Evolutionary conservation across 1,284 basidiomycete species (phyloP).

Genomic region (Schizophyllum commune): DNA sequence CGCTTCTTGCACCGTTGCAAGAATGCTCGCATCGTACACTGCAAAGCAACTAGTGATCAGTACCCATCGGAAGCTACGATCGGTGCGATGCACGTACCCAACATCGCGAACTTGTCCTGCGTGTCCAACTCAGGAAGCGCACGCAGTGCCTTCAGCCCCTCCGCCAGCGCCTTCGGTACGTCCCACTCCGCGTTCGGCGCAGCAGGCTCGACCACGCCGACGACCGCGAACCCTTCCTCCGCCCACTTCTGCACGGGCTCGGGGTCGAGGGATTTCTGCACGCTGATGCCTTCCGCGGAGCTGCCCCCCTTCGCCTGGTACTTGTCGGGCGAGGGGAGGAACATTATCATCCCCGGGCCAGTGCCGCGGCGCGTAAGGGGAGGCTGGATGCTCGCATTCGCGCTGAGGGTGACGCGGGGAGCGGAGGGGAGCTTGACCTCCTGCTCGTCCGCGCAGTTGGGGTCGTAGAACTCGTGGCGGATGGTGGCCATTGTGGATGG

Average conservation of each 20-base stretch:
- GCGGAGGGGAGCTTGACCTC: constrained; percentile 31
- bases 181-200: constrained; percentile 11
- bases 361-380: constrained; percentile 36
- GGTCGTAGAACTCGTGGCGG: constrained; percentile 23
- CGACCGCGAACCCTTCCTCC: constrained; percentile 40
- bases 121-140: constrained; percentile 27
- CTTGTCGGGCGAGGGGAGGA: constrained; percentile 23
- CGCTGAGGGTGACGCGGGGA: constrained; percentile 21
- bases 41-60: background rate
- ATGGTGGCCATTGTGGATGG: background rate
- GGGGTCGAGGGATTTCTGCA: constrained; percentile 30
- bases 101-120: constrained; percentile 32
- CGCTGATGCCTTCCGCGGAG: background rate
- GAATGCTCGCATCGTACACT: constrained; percentile 30
- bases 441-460: constrained; percentile 29
- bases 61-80: background rate
- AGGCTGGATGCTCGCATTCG: constrained; percentile 29
- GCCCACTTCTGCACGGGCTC: constrained; percentile 42
- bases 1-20: constrained; percentile 19
- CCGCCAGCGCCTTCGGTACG: constrained; percentile 20
- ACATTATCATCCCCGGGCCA: constrained; percentile 35
- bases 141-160: constrained; percentile 24
- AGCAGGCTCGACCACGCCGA: constrained; percentile 21
- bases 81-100: constrained; percentile 21
- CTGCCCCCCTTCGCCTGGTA: background rate